Base-by-base conservation (phyloP, 116 monocot species). In the Posidonia oceanica region DNA sequence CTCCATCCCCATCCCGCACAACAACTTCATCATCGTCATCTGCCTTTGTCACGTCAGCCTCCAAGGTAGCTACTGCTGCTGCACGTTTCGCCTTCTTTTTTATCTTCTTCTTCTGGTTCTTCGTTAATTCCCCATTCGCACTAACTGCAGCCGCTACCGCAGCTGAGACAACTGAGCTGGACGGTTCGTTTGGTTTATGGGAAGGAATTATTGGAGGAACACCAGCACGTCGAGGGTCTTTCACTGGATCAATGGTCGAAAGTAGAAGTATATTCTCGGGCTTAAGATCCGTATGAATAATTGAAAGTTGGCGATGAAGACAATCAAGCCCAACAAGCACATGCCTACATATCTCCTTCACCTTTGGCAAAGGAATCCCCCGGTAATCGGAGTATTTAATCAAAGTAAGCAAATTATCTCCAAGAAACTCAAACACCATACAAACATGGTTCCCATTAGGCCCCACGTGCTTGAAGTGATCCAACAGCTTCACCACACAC, bases 401-500 rank as follows among this genome's bases (percentile, higher is more conserved):
- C 2, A 96, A 75, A 16, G 86, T 88, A 23, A 96, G 78, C 18
- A 96, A 83, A 71, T 96, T 96, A 67, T 96, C 95, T 13, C 95
- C 95, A 0, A 96, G 81, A 59, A 82, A 91, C 76, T 96, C 95
- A 64, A 96, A 96, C 29, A 96, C 95, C 95, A 96, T 96, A 65
- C 95, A 96, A 12, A 96, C 95, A 72, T 96, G 95, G 69, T 84
- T 71, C 4, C 95, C 95, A 63, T 96, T 96, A 13, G 95, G 95
- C 0, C 95, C 95, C 0, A 91, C 86, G 67, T 96, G 95, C 77
- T 91, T 96, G 81, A 96, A 96, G 76, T 96, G 88, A 70, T 96
- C 95, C 40, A 96, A 82, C n/a, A 96, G 88, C 80, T 96, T 96
- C 54, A 96, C 95, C 40, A 96, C 95, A 44, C 95, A 91, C 36